Evolutionary conservation across 495 filamentous ascomycete genomes (phyloP).

Genomic region (Lasiosphaeris hirsuta): DNA sequence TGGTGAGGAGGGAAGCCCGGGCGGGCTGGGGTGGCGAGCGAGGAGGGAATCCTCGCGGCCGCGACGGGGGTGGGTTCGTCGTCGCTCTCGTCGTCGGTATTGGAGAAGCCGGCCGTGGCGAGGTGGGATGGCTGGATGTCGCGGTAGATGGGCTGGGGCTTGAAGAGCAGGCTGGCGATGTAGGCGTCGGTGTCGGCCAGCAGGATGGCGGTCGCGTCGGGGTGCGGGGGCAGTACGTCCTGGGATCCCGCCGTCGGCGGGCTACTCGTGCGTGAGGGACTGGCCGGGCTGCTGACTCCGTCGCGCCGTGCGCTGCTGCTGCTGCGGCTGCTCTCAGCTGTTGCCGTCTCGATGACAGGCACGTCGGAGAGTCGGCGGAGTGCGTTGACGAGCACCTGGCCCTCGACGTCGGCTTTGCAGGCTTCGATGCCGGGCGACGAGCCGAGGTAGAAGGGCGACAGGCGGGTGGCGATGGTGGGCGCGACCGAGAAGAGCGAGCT

Average conservation of each 20-base stretch:
- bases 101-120: too few species aligned
- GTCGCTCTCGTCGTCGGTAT: too few species aligned
- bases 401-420: slow-evolving; percentile 25
- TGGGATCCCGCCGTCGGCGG: not conserved
- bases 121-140: not conserved
- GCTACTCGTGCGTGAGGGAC: not conserved
- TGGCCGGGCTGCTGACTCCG: not conserved
- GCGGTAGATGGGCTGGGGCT: slow-evolving; percentile 10
- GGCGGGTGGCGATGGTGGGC: slow-evolving; percentile 15
- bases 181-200: slow-evolving; percentile 22
- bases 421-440: slow-evolving; percentile 19
- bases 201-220: slow-evolving; percentile 4
- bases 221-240: not conserved
- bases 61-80: too few species aligned
- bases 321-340: not conserved
- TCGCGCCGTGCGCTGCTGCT: not conserved
- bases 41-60: not conserved
- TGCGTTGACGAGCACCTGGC: slow-evolving; percentile 19
- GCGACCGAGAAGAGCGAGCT: slow-evolving; percentile 14
- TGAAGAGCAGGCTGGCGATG: slow-evolving; percentile 19
- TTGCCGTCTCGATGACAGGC: not conserved
- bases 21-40: not conserved
- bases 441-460: slow-evolving; percentile 22
- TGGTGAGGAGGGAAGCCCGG: not conserved
- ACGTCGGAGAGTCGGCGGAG: slow-evolving; percentile 16